Conservation (phyloP, 2,329 filamentous ascomycete genomes). For the Ilyonectria sp. region DNA sequence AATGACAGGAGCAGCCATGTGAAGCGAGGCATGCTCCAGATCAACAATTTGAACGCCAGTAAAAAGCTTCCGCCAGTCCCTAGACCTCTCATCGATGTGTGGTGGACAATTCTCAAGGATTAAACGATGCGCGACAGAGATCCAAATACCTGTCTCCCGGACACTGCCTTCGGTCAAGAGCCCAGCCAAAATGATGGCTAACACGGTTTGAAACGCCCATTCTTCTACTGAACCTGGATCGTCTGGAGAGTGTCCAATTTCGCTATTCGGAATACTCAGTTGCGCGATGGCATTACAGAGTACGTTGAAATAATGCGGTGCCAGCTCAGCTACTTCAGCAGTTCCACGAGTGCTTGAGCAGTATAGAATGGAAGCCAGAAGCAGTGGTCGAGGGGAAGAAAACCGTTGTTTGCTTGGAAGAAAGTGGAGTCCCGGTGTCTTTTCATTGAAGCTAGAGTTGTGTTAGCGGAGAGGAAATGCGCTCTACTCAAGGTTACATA, state of each 20-base stretch:
- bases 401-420: constrained; percentile 60
- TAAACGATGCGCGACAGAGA: constrained; percentile 59
- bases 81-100: constrained; percentile 54
- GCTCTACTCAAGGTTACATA: not conserved
- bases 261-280: constrained; percentile 54
- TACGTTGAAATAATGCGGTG: constrained; percentile 57
- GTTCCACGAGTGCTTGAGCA: constrained; percentile 55
- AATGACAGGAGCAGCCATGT: constrained; percentile 58
- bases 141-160: constrained; percentile 60
- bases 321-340: constrained; percentile 52
- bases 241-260: constrained; percentile 45
- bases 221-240: constrained; percentile 50
- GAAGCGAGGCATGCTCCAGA: constrained; percentile 60
- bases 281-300: constrained; percentile 58
- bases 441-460: constrained; percentile 57
- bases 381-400: constrained; percentile 58
- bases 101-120: constrained; percentile 59
- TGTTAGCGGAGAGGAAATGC: not conserved
- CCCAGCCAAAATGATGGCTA: constrained; percentile 59
- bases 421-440: constrained; percentile 62
- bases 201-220: constrained; percentile 59
- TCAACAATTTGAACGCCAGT: constrained; percentile 57
- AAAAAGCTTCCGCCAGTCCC: constrained; percentile 59
- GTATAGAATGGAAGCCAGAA: constrained; percentile 62
- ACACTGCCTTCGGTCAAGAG: constrained; percentile 60